phyloP scores from a whole-genome alignment of 805 yeast genomes.

The Yamadazyma laniorum region DNA sequence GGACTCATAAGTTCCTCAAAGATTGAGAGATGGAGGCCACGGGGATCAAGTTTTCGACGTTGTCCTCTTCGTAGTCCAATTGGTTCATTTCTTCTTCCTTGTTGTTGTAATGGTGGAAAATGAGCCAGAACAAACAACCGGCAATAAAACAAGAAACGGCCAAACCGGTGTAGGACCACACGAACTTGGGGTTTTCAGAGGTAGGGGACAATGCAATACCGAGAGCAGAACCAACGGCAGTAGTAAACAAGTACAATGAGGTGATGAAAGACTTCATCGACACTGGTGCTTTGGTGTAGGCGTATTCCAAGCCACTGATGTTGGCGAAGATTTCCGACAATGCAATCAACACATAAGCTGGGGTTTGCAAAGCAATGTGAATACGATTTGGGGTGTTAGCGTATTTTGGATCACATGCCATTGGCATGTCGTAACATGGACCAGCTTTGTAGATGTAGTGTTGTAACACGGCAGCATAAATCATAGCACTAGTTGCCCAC shows the following conservation, averaged over 20 bases:
- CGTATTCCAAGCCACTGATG: slow-evolving; percentile 79
- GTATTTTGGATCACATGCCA: slow-evolving; percentile 37
- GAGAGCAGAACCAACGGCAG: slow-evolving; percentile 74
- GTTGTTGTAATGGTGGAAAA: slow-evolving; percentile 53
- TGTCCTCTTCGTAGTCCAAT: slow-evolving; percentile 38
- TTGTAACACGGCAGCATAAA: slow-evolving; percentile 75
- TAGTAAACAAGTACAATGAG: slow-evolving; percentile 65
- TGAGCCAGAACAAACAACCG: slow-evolving; percentile 61
- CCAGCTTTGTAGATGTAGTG: slow-evolving; percentile 65
- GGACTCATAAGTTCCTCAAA: slow-evolving; percentile 13
- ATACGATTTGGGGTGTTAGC: slow-evolving; percentile 48
- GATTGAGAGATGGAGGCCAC: slow-evolving; percentile 19
- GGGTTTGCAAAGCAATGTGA: slow-evolving; percentile 70
- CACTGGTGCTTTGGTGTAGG: slow-evolving; percentile 78
- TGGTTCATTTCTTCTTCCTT: slow-evolving; percentile 58
- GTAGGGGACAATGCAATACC: slow-evolving; percentile 72
- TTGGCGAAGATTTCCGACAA: slow-evolving; percentile 77
- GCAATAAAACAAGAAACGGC: slow-evolving; percentile 57
- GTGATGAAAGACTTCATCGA: slow-evolving; percentile 64
- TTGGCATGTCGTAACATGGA: slow-evolving; percentile 69
- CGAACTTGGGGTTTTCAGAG: slow-evolving; percentile 64
- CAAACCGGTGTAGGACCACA: slow-evolving; percentile 67
- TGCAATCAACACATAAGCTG: slow-evolving; percentile 71
- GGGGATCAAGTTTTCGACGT: slow-evolving; percentile 18
- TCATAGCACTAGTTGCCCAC: slow-evolving; percentile 64